These are phyloP conservation scores for Cladophialophora psammophila DNA, from an alignment of 2,329 filamentous ascomycete genomes.

Conservation along the genomic window DNA sequence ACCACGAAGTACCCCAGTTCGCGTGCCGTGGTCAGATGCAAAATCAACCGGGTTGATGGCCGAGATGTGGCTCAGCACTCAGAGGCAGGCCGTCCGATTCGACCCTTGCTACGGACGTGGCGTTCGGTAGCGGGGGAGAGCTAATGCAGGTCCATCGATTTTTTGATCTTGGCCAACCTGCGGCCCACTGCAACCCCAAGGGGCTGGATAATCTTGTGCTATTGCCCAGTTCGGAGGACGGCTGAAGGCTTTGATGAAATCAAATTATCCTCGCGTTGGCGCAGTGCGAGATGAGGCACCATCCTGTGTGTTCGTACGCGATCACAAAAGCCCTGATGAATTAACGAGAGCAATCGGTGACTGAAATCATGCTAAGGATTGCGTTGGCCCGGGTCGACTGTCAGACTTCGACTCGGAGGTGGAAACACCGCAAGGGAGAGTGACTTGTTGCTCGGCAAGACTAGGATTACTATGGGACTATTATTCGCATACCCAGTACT, in stretches of 20 bases:
- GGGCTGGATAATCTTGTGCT: background rate
- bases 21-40: background rate
- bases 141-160: conserved; percentile 34
- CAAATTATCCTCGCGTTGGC: background rate
- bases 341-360: background rate
- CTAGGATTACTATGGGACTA: background rate
- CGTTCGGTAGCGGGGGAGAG: conserved; percentile 27
- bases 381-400: background rate
- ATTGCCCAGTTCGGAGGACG: background rate
- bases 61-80: conserved; percentile 15
- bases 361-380: background rate
- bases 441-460: background rate
- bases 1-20: background rate
- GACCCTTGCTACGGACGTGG: conserved; percentile 13
- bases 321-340: background rate
- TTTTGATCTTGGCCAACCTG: conserved; percentile 13
- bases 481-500: background rate
- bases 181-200: conserved; percentile 15
- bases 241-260: background rate
- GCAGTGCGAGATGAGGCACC: background rate
- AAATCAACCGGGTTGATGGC: conserved; percentile 10
- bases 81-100: conserved; percentile 13
- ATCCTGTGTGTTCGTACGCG: background rate
- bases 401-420: background rate
- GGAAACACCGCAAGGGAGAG: background rate